Base-by-base conservation (phyloP, 306 rosid genomes). In the Sesbania bispinosa region DNA sequence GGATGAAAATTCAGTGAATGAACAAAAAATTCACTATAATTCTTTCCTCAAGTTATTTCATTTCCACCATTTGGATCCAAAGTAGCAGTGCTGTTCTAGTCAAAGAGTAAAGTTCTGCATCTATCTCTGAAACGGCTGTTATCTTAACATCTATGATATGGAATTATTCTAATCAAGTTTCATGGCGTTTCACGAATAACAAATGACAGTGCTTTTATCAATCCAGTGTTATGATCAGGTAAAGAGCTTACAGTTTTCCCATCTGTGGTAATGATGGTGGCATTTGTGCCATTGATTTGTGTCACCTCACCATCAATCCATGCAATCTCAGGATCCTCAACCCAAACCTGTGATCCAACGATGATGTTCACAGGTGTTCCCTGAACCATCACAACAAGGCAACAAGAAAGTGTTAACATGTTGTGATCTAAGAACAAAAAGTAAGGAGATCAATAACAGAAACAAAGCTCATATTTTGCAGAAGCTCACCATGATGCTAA, bases 341-440 rank as follows among this genome's bases (percentile, higher is more conserved):
- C 84, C 97, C 97, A 90, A 48, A 86, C 92, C 53, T 88, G 89
- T 71, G 97, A 90, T 83, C 97, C 97, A 69, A 88, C 95, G 2
- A 88, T 86, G 82, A 90, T 90, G 77, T 88, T 88, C 77, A 88
- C 95, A 35, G 97, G 95, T 53, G 88, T 90, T 75, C 97, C 97
- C 94, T 90, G 85, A 70, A 78, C 59, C 80, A 82, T 66, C 60
- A 26, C 15, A 29, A 33, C n/a, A 39, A 35, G 27, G 4, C 74
- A 74, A 21, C 54, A 74, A 47, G 9, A 73, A 29, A 50, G 42
- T 32, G 18, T 35, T 7, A 67, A 5, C 19, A 41, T n/a, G 10
- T 39, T 72, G 45, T n/a, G 5, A 43, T 2, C 33, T 29, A 4
- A 29, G 14, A 50, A 69, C 35, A 70, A 16, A 41, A 82, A 15